phyloP scores from a whole-genome alignment of 768 basidiomycete genomes.

The Lyophyllum atratum region DNA sequence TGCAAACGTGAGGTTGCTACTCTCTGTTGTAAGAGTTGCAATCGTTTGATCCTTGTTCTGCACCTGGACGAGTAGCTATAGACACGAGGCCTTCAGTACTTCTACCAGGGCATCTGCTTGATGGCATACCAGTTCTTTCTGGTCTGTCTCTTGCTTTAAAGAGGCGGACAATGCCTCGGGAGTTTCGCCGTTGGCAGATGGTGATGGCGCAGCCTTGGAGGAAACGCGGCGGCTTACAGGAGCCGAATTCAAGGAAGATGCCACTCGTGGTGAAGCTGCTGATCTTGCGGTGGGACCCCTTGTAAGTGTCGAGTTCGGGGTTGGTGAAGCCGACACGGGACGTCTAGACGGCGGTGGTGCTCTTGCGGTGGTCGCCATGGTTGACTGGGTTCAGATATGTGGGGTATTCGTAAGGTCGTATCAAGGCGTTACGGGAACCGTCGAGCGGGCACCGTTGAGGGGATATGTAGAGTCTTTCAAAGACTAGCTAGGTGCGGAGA shows the following conservation, averaged over 20 bases:
- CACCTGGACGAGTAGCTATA: conserved; percentile 71
- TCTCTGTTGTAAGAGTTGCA: conserved; percentile 59
- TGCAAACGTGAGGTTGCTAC: conserved; percentile 62
- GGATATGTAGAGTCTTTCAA: conserved; percentile 6
- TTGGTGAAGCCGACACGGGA: conserved; percentile 40
- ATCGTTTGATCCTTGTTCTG: conserved; percentile 82
- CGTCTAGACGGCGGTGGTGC: conserved; percentile 51
- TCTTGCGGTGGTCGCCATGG: conserved; percentile 49
- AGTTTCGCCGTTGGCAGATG: conserved; percentile 45
- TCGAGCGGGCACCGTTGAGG: background rate
- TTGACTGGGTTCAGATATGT: background rate
- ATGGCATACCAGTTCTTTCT: conserved; percentile 72
- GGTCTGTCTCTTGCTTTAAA: conserved; percentile 76
- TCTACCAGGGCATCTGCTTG: conserved; percentile 9
- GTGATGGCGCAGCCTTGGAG: conserved; percentile 44
- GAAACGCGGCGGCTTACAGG: conserved; percentile 51
- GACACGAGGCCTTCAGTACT: conserved; percentile 8
- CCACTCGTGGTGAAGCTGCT: conserved; percentile 56
- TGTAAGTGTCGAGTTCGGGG: conserved; percentile 46
- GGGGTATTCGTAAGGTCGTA: conserved; percentile 5
- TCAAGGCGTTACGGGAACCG: background rate
- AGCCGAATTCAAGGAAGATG: conserved; percentile 52
- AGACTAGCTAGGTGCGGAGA: conserved; percentile 2
- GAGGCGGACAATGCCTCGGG: conserved; percentile 60
- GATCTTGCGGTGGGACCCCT: conserved; percentile 67